Conservation (phyloP, 83 land plant species). For the Picea abies region DNA sequence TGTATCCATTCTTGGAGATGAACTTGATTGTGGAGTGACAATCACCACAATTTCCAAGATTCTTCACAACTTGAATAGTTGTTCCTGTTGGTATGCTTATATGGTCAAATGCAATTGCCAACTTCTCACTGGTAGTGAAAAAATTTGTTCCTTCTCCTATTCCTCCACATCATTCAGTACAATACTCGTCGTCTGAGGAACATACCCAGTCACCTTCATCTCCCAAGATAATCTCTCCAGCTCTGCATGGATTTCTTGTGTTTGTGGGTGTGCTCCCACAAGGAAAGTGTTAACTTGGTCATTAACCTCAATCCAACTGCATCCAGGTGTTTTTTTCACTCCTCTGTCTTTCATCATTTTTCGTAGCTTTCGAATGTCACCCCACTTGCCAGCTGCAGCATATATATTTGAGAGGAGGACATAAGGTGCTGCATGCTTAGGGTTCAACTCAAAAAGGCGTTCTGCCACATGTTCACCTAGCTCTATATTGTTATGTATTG, state of each 20-base stretch:
- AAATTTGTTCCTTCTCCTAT: no score
- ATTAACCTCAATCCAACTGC: slow-evolving; percentile 24
- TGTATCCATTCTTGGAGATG: not conserved
- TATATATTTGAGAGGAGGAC: slow-evolving; percentile 35
- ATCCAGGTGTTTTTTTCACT: slow-evolving; percentile 21
- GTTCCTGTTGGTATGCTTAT: not conserved
- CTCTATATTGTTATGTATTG: slow-evolving; percentile 19
- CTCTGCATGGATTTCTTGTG: no score
- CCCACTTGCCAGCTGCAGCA: slow-evolving; percentile 33
- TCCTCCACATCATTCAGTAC: no score
- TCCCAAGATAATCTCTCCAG: no score
- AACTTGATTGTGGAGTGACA: not conserved
- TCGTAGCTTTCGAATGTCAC: slow-evolving; percentile 22
- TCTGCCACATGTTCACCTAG: slow-evolving; percentile 32
- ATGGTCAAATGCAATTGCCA: not conserved
- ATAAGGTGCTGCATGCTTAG: slow-evolving; percentile 20
- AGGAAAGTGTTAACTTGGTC: not conserved
- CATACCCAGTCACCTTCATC: no score
- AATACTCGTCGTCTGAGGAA: no score
- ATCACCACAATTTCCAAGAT: not conserved
- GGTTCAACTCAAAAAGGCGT: slow-evolving; percentile 14
- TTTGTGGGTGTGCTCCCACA: no score
- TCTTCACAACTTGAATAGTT: not conserved
- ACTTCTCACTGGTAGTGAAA: no score
- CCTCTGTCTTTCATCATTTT: slow-evolving; percentile 6